Evolutionary conservation across 140 eudicot species (phyloP).

Genomic region (Cichorium intybus): DNA sequence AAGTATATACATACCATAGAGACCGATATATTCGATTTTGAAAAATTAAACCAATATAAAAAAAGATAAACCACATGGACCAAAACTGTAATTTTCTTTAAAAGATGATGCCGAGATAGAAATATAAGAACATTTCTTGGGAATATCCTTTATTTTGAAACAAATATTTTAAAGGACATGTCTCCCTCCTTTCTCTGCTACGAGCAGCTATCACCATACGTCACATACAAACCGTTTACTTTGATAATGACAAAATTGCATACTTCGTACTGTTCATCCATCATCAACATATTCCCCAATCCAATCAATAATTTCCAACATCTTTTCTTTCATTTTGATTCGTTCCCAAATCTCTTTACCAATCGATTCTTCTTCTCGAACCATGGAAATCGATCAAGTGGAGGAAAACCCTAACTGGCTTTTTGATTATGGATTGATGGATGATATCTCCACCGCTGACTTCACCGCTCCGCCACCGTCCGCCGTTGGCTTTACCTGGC

Average conservation of each 20-base stretch:
- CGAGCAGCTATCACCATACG: conserved; percentile 19
- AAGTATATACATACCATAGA: too few species aligned
- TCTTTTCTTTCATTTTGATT: background rate
- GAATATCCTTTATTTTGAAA: background rate
- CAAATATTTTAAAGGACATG: background rate
- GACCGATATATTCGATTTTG: too few species aligned
- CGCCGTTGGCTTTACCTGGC: conserved; percentile 41
- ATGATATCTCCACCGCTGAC: conserved; percentile 39
- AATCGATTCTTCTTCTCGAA: background rate
- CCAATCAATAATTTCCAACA: conserved; percentile 15
- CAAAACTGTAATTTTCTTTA: too few species aligned
- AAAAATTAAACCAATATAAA: too few species aligned
- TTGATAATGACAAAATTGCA: conserved; percentile 38
- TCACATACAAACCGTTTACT: conserved; percentile 41
- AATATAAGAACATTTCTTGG: too few species aligned
- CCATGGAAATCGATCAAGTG: conserved; percentile 37
- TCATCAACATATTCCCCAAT: conserved; percentile 27
- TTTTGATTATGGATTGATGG: conserved; percentile 56
- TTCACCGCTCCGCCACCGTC: conserved; percentile 30
- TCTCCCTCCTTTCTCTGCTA: background rate
- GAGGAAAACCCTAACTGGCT: conserved; percentile 48
- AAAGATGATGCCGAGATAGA: too few species aligned
- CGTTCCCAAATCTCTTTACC: conserved; percentile 11
- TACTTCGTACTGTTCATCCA: conserved; percentile 19
- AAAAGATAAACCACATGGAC: too few species aligned